These are phyloP conservation scores for Graphilbum fragrans DNA, from an alignment of 2,329 filamentous ascomycete genomes.

Conservation along the genomic window DNA sequence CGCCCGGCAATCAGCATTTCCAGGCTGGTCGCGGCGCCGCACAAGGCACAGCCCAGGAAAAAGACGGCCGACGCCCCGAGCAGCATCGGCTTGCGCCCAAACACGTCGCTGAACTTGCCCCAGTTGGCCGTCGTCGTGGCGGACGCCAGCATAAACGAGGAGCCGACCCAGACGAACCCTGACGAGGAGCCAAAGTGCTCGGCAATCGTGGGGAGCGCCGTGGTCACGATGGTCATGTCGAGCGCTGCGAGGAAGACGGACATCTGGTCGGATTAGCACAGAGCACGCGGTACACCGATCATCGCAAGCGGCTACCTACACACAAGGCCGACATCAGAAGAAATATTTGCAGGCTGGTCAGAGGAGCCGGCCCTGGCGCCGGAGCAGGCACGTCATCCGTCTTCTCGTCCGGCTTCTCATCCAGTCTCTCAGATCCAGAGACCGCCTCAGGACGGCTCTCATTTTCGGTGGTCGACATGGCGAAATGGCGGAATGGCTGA, in stretches of 20 bases:
- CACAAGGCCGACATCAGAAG: slow-evolving; percentile 8
- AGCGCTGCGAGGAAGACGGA: slow-evolving; percentile 40
- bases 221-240: slow-evolving; percentile 52
- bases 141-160: slow-evolving; percentile 59
- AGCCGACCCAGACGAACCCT: slow-evolving; percentile 70
- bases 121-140: slow-evolving; percentile 56
- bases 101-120: slow-evolving; percentile 51
- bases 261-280: slow-evolving; percentile 4
- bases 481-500: too few species aligned
- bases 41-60: slow-evolving; percentile 41
- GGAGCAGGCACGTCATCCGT: neutral
- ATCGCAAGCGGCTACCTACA: neutral
- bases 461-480: too few species aligned
- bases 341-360: slow-evolving; percentile 1
- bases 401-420: neutral
- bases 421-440: neutral
- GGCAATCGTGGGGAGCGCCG: slow-evolving; percentile 54
- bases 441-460: too few species aligned
- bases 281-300: neutral
- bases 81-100: slow-evolving; percentile 43
- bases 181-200: slow-evolving; percentile 50
- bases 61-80: slow-evolving; percentile 39
- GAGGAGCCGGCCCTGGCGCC: neutral
- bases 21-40: slow-evolving; percentile 36
- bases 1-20: slow-evolving; percentile 41